phyloP scores from a whole-genome alignment of 2,329 filamentous ascomycete genomes.

The Immersiporthe knoxdaviesiana region DNA sequence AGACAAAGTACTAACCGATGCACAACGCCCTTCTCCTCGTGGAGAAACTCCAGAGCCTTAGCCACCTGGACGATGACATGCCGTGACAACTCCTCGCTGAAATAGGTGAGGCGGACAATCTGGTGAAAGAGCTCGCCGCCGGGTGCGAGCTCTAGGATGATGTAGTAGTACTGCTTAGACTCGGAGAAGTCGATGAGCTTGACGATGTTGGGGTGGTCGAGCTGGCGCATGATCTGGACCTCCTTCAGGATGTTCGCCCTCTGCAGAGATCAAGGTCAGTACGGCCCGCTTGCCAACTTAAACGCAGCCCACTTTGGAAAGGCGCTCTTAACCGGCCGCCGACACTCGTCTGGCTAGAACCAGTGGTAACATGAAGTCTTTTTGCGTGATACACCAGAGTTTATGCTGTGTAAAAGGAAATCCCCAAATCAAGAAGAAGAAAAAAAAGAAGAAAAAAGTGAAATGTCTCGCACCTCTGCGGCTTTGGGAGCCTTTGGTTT shows the following conservation, averaged over 20 bases:
- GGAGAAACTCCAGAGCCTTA: slow-evolving; percentile 89
- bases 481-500: slow-evolving; percentile 86
- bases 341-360: slow-evolving; percentile 33
- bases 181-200: slow-evolving; percentile 93
- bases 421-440: slow-evolving; percentile 38
- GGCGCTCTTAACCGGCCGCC: slow-evolving; percentile 15
- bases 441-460: no score
- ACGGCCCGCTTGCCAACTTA: background rate
- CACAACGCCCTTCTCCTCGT: slow-evolving; percentile 93
- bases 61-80: slow-evolving; percentile 96
- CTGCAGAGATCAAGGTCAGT: slow-evolving; percentile 55
- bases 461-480: slow-evolving; percentile 84
- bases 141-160: slow-evolving; percentile 90
- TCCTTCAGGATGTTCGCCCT: slow-evolving; percentile 97
- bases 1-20: slow-evolving; percentile 73
- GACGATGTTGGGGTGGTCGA: slow-evolving; percentile 95
- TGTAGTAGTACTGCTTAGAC: slow-evolving; percentile 95
- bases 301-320: slow-evolving; percentile 2
- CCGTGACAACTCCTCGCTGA: slow-evolving; percentile 91
- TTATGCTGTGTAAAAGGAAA: slow-evolving; percentile 28
- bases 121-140: slow-evolving; percentile 98
- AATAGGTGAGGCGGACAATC: slow-evolving; percentile 96
- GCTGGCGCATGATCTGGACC: slow-evolving; percentile 96
- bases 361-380: background rate
- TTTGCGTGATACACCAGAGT: background rate